Base-by-base conservation (phyloP, 805 yeast species). In the Saturnispora halmiae region DNA sequence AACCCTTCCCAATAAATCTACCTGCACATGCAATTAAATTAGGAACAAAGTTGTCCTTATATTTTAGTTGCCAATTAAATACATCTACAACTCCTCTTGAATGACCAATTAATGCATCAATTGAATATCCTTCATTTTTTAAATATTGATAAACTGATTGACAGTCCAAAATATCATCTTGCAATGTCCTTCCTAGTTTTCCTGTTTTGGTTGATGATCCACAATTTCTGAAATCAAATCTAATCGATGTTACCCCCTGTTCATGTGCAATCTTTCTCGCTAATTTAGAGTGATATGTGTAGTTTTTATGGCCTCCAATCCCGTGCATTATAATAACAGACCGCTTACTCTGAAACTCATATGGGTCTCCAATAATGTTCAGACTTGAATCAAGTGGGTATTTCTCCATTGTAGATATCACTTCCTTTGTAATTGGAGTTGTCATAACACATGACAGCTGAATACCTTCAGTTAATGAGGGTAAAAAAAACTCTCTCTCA, bases 161-260 rank as follows among this genome's bases (percentile, higher is more conserved):
- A 31, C 85, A 63, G 57, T 88, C 96, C 34, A 73, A 77, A 3
- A 77, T 47, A 58, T 88, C 96, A 44, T 75, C 79, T 0, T 54
- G 59, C 4, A 87, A 54, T 0, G 70, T 61, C 39, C 96, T 66
- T 0, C 88, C 90, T 4, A 52, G 64, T 34, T 61, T 63, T 14
- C 67, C 77, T 19, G 73, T 79, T 16, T 38, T 31, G 1, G 53
- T 50, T 3, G 94, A 83, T 43, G 72, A 75, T 1, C 96, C 97
- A 58, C 92, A 80, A 6, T 81, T 82, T 41, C 96, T 68, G 52
- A 88, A 87, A 59, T 88, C 96, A 49, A 87, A 77, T 48, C 96
- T 65, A 37, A 85, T 67, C 3, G 81, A 72, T 53, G 69, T 75
- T 42, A 75, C 64, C 0, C 94, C 94, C 44, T 71, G 56, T 13